Base-by-base conservation (phyloP, 208 protist species). In the Hexamita inflata region DNA sequence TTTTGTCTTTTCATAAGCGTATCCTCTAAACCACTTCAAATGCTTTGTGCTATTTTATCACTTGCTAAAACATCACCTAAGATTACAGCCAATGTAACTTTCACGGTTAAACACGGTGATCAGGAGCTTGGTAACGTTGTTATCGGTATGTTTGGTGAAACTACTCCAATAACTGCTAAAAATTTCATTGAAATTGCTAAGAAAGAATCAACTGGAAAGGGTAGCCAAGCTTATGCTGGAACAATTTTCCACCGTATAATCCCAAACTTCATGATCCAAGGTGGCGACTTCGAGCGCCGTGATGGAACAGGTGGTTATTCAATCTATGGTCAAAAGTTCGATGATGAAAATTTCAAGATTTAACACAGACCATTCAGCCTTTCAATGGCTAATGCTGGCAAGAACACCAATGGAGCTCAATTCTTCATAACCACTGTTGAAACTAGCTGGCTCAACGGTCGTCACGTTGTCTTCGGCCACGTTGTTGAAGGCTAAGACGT, bases 281-380 rank as follows among this genome's bases (percentile, higher is more conserved):
- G 93, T 75, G 95, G 95, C 75, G 94, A 98, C 82, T 94, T 96
- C 26, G 97, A 92, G 1, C 73, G 79, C 34, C 86, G 87, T 74
- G 91, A 98, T 83, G 94, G 94, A 59, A 94, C 85, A 28, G 94
- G 94, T 75, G 93, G 94, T 30, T 89, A 97, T 76, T 95, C 90
- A 49, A 97, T 98, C 86, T 98, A 97, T 86, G 94, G 94, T 19
- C 75, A 81, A 9, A 82, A 81, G 74, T 93, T 94, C 35, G 88
- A 89, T 0, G 91, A 94, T 73, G 92, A 96, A 77, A 92, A 90
- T n/a, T 93, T 94, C 68, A 79, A 83, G 0, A 79, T 94, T 0
- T 73, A 79, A n/a, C 91, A 96, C 73, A 83, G 49, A 15, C 1
- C 15, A 38, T 75, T 75, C 26, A 29, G 67, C 24, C 60, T 88